Evolutionary conservation across 331 rosid genomes (phyloP), one percentile per base, ranked within the genome.

Genomic region (Acacia pycnantha): DNA sequence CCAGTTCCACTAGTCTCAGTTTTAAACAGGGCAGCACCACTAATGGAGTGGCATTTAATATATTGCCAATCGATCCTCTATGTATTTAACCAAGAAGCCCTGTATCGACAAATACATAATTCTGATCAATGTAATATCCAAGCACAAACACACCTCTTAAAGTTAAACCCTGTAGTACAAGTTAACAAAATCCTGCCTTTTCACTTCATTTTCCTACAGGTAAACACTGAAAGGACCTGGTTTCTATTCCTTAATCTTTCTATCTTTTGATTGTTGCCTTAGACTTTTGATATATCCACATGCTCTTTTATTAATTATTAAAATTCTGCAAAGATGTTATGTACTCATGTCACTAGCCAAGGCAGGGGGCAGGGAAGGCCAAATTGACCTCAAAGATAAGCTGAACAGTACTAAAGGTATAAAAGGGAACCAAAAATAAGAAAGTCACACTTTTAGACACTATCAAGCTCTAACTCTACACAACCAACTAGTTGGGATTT

Each of bases 31-130:
- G 44, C 27, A 76, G 16, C 15, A 21, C 56, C 22, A 56, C 26
- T 56, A 61, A 62, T 43, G 58, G 58, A 35, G 80, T 41, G 14
- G 26, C 14, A 41, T 59, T 22, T 24, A 24, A 40, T 24, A 50
- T 58, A 58, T 84, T 74, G 37, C 64, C 74, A 67, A 33, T 27
- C 47, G 54, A 43, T 46, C 77, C 69, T 44, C 53, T 66, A 35
- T 15, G 47, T 22, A 37, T 64, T 73, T 78, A 73, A 47, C 54
- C 65, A 62, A 19, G 64, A 73, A 73, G 47, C 51, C 72, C 16
- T 56, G 69, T n/a, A n/a, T 37, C n/a, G 53, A 48, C 15, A 75
- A 56, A 54, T 12, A 19, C 78, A 29, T 50, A 8, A 64, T 54
- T 58, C 68, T 40, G 68, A 56, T 13, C 37, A 35, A 35, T 70